Percentiles rank a stretch among this genome's conserved stretches.
Evolutionary conservation across 2,329 filamentous ascomycete species (phyloP).

Genomic region (Aureobasidium vineae): DNA sequence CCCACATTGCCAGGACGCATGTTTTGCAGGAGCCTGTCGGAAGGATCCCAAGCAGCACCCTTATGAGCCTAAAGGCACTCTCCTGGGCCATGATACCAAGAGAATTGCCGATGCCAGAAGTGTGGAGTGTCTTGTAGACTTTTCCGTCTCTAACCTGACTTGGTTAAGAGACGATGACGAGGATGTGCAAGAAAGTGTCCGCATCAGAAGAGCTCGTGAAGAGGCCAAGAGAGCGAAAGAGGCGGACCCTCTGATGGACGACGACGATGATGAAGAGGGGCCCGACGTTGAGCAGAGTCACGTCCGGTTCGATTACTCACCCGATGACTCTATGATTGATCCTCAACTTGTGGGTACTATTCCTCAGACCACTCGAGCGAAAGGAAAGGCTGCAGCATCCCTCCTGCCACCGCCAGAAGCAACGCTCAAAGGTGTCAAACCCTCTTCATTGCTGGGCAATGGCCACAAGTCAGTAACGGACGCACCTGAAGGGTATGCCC

Average conservation of each 20-base stretch:
- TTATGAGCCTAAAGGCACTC: conserved; percentile 81
- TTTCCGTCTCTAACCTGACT: conserved; percentile 79
- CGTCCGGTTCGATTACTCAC: conserved; percentile 46
- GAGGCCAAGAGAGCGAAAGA: conserved; percentile 56
- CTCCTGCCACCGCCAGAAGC: conserved; percentile 34
- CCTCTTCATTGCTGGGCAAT: conserved; percentile 23
- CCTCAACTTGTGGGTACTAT: conserved; percentile 33
- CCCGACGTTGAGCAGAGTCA: conserved; percentile 41
- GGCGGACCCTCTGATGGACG: conserved; percentile 46
- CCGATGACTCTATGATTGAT: conserved; percentile 36
- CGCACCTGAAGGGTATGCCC: conserved; percentile 37
- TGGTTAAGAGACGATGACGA: conserved; percentile 65
- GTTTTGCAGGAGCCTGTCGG: conserved; percentile 80
- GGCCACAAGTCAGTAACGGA: conserved; percentile 3
- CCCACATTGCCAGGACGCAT: conserved; percentile 80
- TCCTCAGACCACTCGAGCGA: neutral
- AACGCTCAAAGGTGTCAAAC: conserved; percentile 34
- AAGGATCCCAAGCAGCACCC: conserved; percentile 66
- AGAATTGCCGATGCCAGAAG: conserved; percentile 88
- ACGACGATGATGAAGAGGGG: conserved; percentile 44
- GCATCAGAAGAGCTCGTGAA: conserved; percentile 46
- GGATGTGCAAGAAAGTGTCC: conserved; percentile 44
- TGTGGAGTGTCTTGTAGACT: conserved; percentile 86
- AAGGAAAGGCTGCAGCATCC: conserved; percentile 4
- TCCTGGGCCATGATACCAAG: conserved; percentile 87